Conservation (phyloP, 352 stramenopile genomes). For the Globisporangium viniferum region DNA sequence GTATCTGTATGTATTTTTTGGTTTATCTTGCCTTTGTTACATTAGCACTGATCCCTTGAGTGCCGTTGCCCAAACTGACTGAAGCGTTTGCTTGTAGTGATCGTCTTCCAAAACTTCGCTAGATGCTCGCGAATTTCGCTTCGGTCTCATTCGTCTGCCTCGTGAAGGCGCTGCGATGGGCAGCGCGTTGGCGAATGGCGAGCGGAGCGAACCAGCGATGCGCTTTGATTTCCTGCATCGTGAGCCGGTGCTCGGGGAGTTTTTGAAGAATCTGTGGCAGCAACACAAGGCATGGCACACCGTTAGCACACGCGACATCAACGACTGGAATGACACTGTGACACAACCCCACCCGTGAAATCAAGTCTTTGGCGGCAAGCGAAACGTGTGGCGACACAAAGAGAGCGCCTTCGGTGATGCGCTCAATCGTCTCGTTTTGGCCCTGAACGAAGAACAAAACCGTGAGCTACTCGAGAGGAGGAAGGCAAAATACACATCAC, state of each 20-base stretch:
- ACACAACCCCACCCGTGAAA: constrained; percentile 41
- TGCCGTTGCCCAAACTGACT: not conserved
- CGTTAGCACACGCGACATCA: not conserved
- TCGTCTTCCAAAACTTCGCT: not conserved
- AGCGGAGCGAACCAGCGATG: constrained; percentile 76
- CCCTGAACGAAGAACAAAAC: constrained; percentile 37
- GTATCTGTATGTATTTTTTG: not conserved
- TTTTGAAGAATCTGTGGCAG: constrained; percentile 70
- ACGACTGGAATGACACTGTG: not conserved
- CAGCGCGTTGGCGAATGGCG: constrained; percentile 39
- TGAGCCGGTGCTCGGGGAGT: constrained; percentile 49
- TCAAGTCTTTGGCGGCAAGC: constrained; percentile 66
- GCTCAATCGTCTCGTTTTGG: constrained; percentile 94
- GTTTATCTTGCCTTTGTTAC: constrained; percentile 4
- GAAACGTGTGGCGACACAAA: constrained; percentile 70
- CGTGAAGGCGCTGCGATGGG: constrained; percentile 24
- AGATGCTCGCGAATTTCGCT: constrained; percentile 4
- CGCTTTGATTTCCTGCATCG: constrained; percentile 65
- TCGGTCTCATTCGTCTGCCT: not conserved
- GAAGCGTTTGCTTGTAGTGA: not conserved
- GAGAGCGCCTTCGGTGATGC: constrained; percentile 89
- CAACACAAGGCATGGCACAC: not conserved
- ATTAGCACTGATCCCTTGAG: not conserved
- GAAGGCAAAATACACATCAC: not conserved
- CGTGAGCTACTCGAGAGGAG: not conserved